Conservation (phyloP, 1,284 basidiomycete genomes). For the Coriolopsis trogii region DNA sequence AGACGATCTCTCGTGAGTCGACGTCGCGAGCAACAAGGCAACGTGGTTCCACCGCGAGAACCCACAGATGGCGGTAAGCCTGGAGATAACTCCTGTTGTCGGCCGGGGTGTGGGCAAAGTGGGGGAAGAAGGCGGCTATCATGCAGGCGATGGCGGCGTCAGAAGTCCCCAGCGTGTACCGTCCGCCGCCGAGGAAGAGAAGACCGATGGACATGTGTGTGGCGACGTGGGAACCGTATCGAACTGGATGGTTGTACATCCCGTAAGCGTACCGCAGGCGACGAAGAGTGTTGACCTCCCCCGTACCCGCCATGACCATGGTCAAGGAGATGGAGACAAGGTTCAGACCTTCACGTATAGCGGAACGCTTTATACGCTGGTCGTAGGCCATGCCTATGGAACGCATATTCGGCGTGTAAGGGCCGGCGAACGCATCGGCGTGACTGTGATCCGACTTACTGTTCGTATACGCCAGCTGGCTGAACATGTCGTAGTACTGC, state of each 20-base stretch:
- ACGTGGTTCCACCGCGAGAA: slow-evolving; percentile 91
- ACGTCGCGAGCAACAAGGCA: slow-evolving; percentile 91
- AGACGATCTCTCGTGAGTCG: slow-evolving; percentile 87
- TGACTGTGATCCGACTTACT: no score
- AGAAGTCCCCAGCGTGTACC: slow-evolving; percentile 91
- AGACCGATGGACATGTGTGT: slow-evolving; percentile 92
- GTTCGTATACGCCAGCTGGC: slow-evolving; percentile 62
- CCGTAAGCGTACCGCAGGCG: slow-evolving; percentile 92
- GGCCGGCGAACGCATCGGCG: no score
- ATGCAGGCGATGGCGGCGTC: slow-evolving; percentile 91
- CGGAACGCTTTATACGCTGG: slow-evolving; percentile 81
- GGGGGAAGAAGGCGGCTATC: slow-evolving; percentile 90
- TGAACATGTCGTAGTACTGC: slow-evolving; percentile 80
- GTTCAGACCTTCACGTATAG: slow-evolving; percentile 88
- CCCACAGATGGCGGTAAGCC: slow-evolving; percentile 95
- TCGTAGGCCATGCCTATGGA: slow-evolving; percentile 75
- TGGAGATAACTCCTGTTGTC: slow-evolving; percentile 95
- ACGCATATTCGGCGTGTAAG: slow-evolving; percentile 1
- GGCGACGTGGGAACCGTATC: slow-evolving; percentile 91
- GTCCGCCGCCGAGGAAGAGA: slow-evolving; percentile 92
- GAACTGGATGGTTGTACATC: slow-evolving; percentile 80
- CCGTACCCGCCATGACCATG: slow-evolving; percentile 96
- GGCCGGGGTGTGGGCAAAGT: slow-evolving; percentile 75
- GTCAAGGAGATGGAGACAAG: slow-evolving; percentile 84
- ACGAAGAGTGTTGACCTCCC: slow-evolving; percentile 88